A percentile compares a stretch with the other conserved stretches of the same genome.
Conservation (phyloP, 495 filamentous ascomycete species). For the Baudoinia panamericana region DNA sequence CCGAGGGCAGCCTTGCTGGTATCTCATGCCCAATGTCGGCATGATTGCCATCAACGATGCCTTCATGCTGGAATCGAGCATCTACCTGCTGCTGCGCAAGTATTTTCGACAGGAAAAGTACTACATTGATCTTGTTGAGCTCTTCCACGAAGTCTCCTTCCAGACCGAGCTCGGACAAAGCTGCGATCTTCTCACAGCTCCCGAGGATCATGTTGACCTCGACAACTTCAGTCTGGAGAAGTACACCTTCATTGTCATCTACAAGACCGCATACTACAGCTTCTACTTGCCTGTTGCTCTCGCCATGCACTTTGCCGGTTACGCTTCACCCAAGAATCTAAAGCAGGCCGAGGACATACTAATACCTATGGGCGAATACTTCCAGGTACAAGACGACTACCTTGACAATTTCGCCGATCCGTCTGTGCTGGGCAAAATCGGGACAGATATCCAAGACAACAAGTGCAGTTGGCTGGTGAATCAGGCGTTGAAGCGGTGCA, state of each 20-base stretch:
- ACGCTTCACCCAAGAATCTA: conserved; percentile 74
- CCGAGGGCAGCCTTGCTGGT: conserved; percentile 91
- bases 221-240: conserved; percentile 89
- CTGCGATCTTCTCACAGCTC: conserved; percentile 89
- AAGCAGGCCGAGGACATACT: conserved; percentile 78
- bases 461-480: conserved; percentile 98
- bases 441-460: conserved; percentile 97
- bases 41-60: conserved; percentile 96
- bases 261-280: conserved; percentile 97
- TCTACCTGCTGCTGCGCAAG: conserved; percentile 86
- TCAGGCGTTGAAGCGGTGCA: conserved; percentile 68
- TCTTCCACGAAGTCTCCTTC: conserved; percentile 88
- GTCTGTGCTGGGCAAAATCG: conserved; percentile 87
- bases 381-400: conserved; percentile 98
- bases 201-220: conserved; percentile 81
- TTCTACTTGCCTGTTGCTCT: conserved; percentile 98
- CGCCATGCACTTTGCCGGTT: conserved; percentile 64
- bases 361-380: conserved; percentile 97
- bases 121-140: conserved; percentile 82
- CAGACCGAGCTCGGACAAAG: conserved; percentile 91
- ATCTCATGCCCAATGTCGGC: conserved; percentile 70
- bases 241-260: conserved; percentile 96
- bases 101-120: conserved; percentile 71
- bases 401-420: conserved; percentile 93
- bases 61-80: conserved; percentile 84